These are phyloP conservation scores for Rhinocladiella similis DNA, from an alignment of 2,329 filamentous ascomycete genomes.

Conservation along the genomic window DNA sequence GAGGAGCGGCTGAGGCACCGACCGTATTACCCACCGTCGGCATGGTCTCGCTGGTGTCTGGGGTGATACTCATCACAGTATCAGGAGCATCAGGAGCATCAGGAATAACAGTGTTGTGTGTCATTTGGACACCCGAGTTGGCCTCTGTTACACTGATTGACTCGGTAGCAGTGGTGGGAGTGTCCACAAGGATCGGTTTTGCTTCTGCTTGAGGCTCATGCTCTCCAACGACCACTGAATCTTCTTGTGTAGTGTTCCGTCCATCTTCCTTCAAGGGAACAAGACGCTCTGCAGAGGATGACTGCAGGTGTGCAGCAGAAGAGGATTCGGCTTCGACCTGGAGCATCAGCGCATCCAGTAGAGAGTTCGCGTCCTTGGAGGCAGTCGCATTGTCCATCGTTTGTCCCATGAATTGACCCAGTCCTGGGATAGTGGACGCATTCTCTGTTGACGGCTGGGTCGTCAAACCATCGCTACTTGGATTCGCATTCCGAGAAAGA, in stretches of 20 bases:
- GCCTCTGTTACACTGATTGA: too few species aligned
- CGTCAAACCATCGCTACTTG: background rate
- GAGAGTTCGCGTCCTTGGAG: constrained; percentile 12
- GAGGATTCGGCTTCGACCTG: constrained; percentile 27
- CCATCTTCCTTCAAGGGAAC: background rate
- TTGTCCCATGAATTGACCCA: background rate
- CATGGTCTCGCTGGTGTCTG: constrained; percentile 7
- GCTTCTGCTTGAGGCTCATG: too few species aligned
- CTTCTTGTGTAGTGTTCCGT: background rate
- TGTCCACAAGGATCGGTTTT: too few species aligned
- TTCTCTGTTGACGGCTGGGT: background rate
- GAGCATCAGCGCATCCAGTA: constrained; percentile 28
- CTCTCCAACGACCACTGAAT: background rate
- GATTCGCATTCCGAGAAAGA: background rate
- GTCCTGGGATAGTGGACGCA: background rate
- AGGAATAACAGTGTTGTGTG: background rate
- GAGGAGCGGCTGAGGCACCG: constrained; percentile 1
- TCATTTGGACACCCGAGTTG: background rate
- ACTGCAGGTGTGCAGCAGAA: background rate
- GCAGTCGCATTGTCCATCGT: background rate
- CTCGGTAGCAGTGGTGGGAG: too few species aligned
- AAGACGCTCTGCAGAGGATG: background rate
- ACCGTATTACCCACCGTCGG: background rate
- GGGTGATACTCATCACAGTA: background rate
- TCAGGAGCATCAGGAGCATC: background rate